These are phyloP conservation scores for Neofusicoccum sp. DNA, from an alignment of 2,329 filamentous ascomycete species.

Conservation along the genomic window DNA sequence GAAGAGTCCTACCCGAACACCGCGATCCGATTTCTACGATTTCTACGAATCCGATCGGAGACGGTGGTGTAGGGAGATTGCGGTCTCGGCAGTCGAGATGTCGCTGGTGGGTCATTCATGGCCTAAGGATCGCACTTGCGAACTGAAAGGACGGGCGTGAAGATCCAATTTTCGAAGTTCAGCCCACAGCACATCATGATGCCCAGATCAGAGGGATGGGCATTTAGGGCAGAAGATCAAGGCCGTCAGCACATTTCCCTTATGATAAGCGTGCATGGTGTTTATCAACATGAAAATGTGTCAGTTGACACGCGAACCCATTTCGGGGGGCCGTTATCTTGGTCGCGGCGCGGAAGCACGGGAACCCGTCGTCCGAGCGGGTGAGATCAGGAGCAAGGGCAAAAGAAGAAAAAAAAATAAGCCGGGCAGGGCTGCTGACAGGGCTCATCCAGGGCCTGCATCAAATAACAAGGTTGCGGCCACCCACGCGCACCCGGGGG, in stretches of 20 bases:
- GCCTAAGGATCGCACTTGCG: slow-evolving; percentile 9
- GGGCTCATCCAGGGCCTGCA: too few species aligned
- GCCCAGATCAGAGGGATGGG: background rate
- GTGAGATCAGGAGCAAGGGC: too few species aligned
- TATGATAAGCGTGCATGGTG: too few species aligned
- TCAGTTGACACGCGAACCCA: too few species aligned
- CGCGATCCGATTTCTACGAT: too few species aligned
- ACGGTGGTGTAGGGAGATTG: slow-evolving; percentile 11
- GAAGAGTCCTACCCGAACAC: too few species aligned
- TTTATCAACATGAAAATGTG: too few species aligned
- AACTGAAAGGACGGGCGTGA: background rate
- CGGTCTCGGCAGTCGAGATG: background rate
- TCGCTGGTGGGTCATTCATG: slow-evolving; percentile 3
- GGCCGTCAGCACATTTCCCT: too few species aligned
- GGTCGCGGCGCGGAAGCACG: background rate
- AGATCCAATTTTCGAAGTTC: background rate
- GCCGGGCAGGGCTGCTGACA: background rate
- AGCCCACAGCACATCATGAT: too few species aligned
- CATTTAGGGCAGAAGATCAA: background rate
- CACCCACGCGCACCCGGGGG: background rate
- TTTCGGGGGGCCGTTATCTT: too few species aligned
- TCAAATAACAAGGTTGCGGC: background rate
- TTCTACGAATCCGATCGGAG: too few species aligned
- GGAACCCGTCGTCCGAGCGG: background rate
- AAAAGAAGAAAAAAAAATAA: background rate